phyloP scores from a whole-genome alignment of 768 basidiomycete genomes.

The Pleurotus platypus region DNA sequence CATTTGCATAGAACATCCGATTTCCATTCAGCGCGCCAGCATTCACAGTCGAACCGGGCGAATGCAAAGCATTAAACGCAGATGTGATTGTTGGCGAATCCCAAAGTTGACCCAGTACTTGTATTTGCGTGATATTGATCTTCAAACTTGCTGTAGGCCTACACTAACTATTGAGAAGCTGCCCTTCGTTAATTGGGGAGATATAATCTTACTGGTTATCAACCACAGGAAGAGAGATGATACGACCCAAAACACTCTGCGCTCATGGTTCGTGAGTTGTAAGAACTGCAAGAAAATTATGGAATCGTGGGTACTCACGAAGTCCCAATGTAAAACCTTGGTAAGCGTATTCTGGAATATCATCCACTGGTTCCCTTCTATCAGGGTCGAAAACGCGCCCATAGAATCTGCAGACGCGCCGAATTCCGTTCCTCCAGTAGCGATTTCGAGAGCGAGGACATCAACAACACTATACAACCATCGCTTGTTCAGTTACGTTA shows the following conservation, averaged over 20 bases:
- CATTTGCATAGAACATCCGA: constrained; percentile 41
- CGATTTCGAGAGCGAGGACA: constrained; percentile 43
- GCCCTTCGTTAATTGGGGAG: too few relatives aligned
- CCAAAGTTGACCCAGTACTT: constrained; percentile 36
- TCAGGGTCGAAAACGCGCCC: constrained; percentile 36
- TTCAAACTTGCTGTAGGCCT: constrained; percentile 37
- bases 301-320: constrained; percentile 25
- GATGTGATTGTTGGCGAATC: constrained; percentile 23
- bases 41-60: constrained; percentile 28
- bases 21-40: constrained; percentile 37
- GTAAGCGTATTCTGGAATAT: constrained; percentile 40
- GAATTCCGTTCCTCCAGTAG: constrained; percentile 41
- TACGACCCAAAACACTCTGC: constrained; percentile 10
- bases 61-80: constrained; percentile 21
- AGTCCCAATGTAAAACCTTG: constrained; percentile 44
- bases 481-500: too few relatives aligned
- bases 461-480: constrained; percentile 33
- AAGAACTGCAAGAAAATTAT: not conserved
- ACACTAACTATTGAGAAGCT: not conserved
- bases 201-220: constrained; percentile 13
- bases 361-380: constrained; percentile 49
- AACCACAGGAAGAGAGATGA: constrained; percentile 36
- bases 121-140: constrained; percentile 35
- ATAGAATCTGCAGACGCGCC: constrained; percentile 13
- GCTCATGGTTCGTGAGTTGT: not conserved